Conservation (phyloP, 495 filamentous ascomycete species). For the Xylaria telfairii region DNA sequence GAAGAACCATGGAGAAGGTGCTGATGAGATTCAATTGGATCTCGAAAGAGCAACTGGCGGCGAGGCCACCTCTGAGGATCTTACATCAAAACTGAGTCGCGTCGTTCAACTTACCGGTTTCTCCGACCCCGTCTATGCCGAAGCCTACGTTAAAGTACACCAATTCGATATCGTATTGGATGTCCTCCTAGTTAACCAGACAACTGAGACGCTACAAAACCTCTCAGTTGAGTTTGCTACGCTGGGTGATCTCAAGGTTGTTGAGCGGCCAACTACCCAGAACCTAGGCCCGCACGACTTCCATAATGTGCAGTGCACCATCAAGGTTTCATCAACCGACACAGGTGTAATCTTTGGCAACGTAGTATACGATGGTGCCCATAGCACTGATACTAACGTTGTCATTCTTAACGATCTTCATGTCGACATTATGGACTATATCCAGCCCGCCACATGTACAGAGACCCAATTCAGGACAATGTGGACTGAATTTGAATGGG, state of each 20-base stretch:
- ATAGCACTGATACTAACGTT: constrained; percentile 93
- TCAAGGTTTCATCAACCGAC: constrained; percentile 98
- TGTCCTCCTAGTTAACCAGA: constrained; percentile 97
- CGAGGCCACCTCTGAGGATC: constrained; percentile 78
- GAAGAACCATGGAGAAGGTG: constrained; percentile 84
- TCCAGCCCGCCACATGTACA: constrained; percentile 93
- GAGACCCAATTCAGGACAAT: constrained; percentile 99
- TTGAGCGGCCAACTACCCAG: constrained; percentile 94
- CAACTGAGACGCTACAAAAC: constrained; percentile 94
- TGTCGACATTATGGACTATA: constrained; percentile 99
- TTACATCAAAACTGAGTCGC: constrained; percentile 90
- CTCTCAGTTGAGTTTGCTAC: constrained; percentile 98
- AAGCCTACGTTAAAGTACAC: constrained; percentile 98
- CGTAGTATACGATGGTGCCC: constrained; percentile 95
- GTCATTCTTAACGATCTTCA: constrained; percentile 99
- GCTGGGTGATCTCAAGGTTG: constrained; percentile 95
- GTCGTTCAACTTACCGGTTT: constrained; percentile 98
- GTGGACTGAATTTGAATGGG: constrained; percentile 99
- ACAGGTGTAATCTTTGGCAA: constrained; percentile 99
- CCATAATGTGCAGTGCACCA: constrained; percentile 96
- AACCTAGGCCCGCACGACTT: constrained; percentile 96
- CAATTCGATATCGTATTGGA: constrained; percentile 99
- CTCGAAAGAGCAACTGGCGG: constrained; percentile 94
- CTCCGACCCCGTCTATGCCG: constrained; percentile 96
- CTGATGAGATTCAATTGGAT: constrained; percentile 86